Evolutionary conservation across 139 green algal genomes (phyloP), one percentile per base, ranked within the genome.

Genomic region (Medakamo hakoo): DNA sequence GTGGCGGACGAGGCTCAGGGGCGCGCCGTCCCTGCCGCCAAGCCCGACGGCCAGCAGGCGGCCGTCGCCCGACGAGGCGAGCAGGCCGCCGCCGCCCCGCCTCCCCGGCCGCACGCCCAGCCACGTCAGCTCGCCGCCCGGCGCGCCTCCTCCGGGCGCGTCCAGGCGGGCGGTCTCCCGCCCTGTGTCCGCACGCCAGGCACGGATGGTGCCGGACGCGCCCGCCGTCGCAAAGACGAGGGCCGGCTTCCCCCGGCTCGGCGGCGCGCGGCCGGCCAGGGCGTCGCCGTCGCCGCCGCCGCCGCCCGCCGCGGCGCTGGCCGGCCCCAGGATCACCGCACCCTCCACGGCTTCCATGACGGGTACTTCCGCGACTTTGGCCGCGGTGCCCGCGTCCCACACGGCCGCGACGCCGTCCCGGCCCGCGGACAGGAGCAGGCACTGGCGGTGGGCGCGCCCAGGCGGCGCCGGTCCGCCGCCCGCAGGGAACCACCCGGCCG

Each of bases 331-430:
- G 4, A 30, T 23, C 22, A 65, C 49, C 55, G 59, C 32, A 73
- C 78, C 85, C 70, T 97, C 90, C 20, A 95, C 56, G 5, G 83
- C 77, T 73, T 97, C 91, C 69, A 84, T 89, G 24, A 96, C 80
- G 2, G 90, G 84, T 19, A 95, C 55, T 0, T 82, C 89, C 16
- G 75, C 63, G 1, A 85, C 23, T 58, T 87, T 87, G 16, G 63
- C 66, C 48, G 76, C 64, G 28, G 63, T 76, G 20, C 79, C 70
- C 40, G 91, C 58, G 76, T 87, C 82, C 89, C 89, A 98, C 9
- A 82, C 67, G 19, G 81, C 71, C 25, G 88, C 86, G 60, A 94
- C 78, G 57, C 77, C 79, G 70, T 91, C 84, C 1, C 84, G 63
- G 21, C 62, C 74, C 25, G 70, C 77, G 4, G 67, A 79, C 16